Conservation (phyloP, 768 basidiomycete genomes). For the Scleroderma bovista region DNA sequence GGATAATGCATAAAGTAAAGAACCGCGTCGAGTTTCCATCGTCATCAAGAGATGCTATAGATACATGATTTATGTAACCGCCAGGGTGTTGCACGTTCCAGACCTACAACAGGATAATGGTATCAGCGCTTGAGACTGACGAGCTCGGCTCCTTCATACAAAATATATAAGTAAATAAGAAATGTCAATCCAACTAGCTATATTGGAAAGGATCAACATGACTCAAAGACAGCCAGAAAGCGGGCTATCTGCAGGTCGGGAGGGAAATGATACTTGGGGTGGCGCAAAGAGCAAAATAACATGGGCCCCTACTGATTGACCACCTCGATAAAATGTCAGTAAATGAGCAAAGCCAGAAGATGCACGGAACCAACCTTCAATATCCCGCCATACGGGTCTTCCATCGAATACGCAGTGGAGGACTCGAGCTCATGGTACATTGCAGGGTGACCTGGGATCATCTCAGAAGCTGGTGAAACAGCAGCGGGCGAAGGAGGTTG, state of each 20-base stretch:
- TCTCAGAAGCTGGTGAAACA: not conserved
- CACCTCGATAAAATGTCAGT: constrained; percentile 1
- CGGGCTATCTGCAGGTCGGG: not conserved
- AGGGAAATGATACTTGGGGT: not conserved
- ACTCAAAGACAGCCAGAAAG: constrained; percentile 3
- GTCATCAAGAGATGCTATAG: constrained; percentile 2
- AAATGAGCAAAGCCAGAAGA: not conserved
- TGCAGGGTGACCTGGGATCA: not conserved
- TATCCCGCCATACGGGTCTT: not conserved
- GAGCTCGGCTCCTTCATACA: not conserved
- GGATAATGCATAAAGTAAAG: no score
- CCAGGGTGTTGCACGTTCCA: constrained; percentile 1
- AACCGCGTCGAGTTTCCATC: no score
- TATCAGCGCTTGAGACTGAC: not conserved
- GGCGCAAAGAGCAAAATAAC: constrained; percentile 7
- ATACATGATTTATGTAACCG: constrained; percentile 8
- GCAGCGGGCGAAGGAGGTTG: not conserved
- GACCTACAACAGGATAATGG: constrained; percentile 1
- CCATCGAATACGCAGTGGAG: no score
- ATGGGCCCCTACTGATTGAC: constrained; percentile 5
- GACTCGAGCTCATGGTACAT: not conserved
- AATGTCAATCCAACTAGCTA: constrained; percentile 14
- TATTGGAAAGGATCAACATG: not conserved
- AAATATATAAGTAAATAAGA: constrained; percentile 3
- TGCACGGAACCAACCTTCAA: constrained; percentile 5